Percentiles rank a stretch among this genome's conserved stretches.
Evolutionary conservation across 768 basidiomycete genomes (phyloP).

Genomic region (Pulveroboletus sp.): DNA sequence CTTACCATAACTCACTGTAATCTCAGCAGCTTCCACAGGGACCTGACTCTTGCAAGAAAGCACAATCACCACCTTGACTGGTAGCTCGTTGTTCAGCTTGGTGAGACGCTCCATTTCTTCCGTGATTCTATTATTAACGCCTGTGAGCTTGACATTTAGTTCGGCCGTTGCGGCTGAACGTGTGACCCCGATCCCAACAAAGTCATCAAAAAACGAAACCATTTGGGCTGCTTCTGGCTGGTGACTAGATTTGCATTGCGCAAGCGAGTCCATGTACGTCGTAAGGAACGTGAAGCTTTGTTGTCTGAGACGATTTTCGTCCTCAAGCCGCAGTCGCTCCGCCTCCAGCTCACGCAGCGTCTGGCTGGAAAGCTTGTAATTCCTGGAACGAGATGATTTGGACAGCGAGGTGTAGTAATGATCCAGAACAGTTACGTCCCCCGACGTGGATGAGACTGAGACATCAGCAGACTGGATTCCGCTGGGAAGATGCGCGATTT

Average conservation of each 20-base stretch:
- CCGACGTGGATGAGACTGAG: conserved; percentile 12
- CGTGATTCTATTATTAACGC: conserved; percentile 7
- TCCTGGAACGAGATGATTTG: too few species aligned
- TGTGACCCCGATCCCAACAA: conserved; percentile 18
- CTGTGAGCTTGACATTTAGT: conserved; percentile 14
- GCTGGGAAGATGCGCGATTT: conserved; percentile 15
- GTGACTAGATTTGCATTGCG: conserved; percentile 14
- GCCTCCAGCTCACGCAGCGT: conserved; percentile 4
- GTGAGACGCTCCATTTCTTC: conserved; percentile 11
- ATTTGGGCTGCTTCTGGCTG: conserved; percentile 16
- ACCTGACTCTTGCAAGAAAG: conserved; percentile 2
- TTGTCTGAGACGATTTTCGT: conserved; percentile 20
- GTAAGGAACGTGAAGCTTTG: conserved; percentile 22
- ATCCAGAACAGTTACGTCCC: conserved; percentile 13
- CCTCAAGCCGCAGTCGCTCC: conserved; percentile 12
- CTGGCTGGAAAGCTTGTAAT: neutral
- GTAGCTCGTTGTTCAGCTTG: neutral
- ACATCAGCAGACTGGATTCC: conserved; percentile 2
- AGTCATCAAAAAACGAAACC: conserved; percentile 20
- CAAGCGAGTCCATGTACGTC: conserved; percentile 27
- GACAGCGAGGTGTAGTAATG: conserved; percentile 1
- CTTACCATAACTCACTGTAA: conserved; percentile 21
- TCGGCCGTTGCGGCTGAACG: conserved; percentile 15
- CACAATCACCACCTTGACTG: conserved; percentile 6
- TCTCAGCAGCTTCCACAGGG: conserved; percentile 9